Evolutionary conservation across 257 asterid species (phyloP).

Genomic region (Striga asiatica): DNA sequence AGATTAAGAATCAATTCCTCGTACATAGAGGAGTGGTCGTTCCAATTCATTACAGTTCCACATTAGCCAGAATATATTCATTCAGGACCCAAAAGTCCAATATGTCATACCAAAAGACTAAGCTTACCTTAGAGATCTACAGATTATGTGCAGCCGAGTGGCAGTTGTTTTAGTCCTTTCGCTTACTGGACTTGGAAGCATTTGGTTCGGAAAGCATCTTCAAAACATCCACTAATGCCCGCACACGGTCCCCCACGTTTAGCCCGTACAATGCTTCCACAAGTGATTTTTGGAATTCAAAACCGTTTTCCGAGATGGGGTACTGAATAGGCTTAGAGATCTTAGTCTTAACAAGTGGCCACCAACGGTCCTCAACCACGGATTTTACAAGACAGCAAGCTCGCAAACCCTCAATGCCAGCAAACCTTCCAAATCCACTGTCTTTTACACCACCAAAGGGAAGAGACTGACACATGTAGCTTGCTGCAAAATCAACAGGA

Average conservation of each 20-base stretch:
- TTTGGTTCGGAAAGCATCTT: slow-evolving; percentile 59
- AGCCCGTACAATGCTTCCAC: slow-evolving; percentile 73
- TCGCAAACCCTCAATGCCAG: slow-evolving; percentile 85
- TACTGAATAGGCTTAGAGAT: slow-evolving; percentile 96
- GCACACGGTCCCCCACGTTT: slow-evolving; percentile 58
- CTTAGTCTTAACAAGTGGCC: slow-evolving; percentile 86
- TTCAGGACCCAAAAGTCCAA: no score
- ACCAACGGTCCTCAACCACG: slow-evolving; percentile 88
- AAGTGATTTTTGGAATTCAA: slow-evolving; percentile 66
- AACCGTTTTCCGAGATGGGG: slow-evolving; percentile 69
- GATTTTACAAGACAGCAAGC: slow-evolving; percentile 95
- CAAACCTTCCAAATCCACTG: slow-evolving; percentile 96
- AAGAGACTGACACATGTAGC: slow-evolving; percentile 95
- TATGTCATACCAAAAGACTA: no score
- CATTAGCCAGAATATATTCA: no score
- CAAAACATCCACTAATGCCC: slow-evolving; percentile 59
- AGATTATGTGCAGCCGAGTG: not conserved
- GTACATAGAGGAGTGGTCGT: no score
- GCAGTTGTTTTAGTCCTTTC: slow-evolving; percentile 24
- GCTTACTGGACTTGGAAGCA: slow-evolving; percentile 29
- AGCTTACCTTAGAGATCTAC: no score
- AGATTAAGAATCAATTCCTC: no score
- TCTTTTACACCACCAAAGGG: slow-evolving; percentile 97
- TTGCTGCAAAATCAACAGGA: slow-evolving; percentile 81
- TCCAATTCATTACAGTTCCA: no score